phyloP scores from a whole-genome alignment of 495 filamentous ascomycete species.

The Aspergillus indologenus region DNA sequence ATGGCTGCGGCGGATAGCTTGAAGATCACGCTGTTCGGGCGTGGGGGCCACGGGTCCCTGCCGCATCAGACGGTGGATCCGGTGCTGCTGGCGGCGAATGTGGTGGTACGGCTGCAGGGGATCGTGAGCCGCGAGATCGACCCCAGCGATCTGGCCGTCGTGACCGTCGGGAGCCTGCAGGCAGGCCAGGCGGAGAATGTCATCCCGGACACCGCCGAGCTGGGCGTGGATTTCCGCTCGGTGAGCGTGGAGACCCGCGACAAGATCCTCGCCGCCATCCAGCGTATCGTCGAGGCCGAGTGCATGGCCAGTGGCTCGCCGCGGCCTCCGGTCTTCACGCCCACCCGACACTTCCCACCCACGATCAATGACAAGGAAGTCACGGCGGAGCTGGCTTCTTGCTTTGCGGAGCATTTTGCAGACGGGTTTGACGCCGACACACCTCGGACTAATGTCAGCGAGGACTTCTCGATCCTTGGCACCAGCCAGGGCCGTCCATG shows the following conservation, averaged over 20 bases:
- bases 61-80: conserved; percentile 53
- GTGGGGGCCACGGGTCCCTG: conserved; percentile 50
- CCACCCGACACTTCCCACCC: conserved; percentile 44
- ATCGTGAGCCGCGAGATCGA: conserved; percentile 51
- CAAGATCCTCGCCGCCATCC: conserved; percentile 37
- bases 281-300: conserved; percentile 51
- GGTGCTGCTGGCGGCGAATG: conserved; percentile 45
- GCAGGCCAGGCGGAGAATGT: conserved; percentile 53
- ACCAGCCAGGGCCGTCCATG: conserved; percentile 36
- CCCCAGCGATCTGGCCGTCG: conserved; percentile 46
- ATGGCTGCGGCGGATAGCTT: conserved; percentile 50
- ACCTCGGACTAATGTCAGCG: conserved; percentile 37
- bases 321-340: conserved; percentile 40
- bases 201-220: conserved; percentile 46
- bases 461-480: conserved; percentile 46
- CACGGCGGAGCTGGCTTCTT: conserved; percentile 25
- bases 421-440: conserved; percentile 37
- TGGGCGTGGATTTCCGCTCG: conserved; percentile 47
- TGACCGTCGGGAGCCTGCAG: conserved; percentile 51
- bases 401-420: conserved; percentile 40
- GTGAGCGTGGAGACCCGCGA: conserved; percentile 39
- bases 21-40: conserved; percentile 49
- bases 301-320: conserved; percentile 47
- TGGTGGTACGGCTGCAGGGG: conserved; percentile 48
- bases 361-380: conserved; percentile 38